Percentiles rank a stretch among this genome's conserved stretches.
These are phyloP conservation scores for Cicer yamashitae DNA, from an alignment of 306 rosid species.

Conservation along the genomic window DNA sequence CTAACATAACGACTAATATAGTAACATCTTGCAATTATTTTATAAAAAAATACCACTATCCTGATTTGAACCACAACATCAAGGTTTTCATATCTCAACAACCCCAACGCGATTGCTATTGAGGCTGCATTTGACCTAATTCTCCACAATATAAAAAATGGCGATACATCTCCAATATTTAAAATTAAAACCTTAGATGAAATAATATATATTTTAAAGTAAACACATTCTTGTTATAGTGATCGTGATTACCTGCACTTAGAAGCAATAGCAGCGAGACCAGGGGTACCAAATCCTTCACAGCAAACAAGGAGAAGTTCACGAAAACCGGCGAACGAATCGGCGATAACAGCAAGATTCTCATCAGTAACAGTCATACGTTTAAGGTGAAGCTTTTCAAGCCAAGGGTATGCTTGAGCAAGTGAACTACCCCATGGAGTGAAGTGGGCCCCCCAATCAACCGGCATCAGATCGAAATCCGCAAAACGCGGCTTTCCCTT, in stretches of 20 bases:
- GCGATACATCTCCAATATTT: not conserved
- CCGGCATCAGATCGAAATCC: slow-evolving; percentile 87
- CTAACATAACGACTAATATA: no score
- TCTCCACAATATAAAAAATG: not conserved
- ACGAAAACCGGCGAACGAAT: slow-evolving; percentile 60
- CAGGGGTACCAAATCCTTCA: slow-evolving; percentile 75
- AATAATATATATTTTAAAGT: not conserved
- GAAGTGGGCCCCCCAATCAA: slow-evolving; percentile 82
- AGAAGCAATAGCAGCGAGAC: slow-evolving; percentile 66
- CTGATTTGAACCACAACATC: not conserved
- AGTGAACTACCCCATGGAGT: slow-evolving; percentile 67
- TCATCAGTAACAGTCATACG: slow-evolving; percentile 76
- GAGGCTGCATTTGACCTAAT: not conserved
- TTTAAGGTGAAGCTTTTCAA: slow-evolving; percentile 78
- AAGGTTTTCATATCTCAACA: not conserved
- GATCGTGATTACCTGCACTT: slow-evolving; percentile 58
- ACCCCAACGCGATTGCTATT: not conserved
- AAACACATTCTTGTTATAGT: not conserved
- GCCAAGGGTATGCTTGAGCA: slow-evolving; percentile 80
- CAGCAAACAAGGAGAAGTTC: slow-evolving; percentile 86
- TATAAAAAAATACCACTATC: not conserved
- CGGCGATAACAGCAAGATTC: slow-evolving; percentile 62
- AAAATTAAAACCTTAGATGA: not conserved
- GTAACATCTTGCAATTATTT: no score
- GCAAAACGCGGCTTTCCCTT: slow-evolving; percentile 92